These are phyloP conservation scores for Alternaria sp. DNA, from an alignment of 2,329 filamentous ascomycete genomes.

Conservation along the genomic window DNA sequence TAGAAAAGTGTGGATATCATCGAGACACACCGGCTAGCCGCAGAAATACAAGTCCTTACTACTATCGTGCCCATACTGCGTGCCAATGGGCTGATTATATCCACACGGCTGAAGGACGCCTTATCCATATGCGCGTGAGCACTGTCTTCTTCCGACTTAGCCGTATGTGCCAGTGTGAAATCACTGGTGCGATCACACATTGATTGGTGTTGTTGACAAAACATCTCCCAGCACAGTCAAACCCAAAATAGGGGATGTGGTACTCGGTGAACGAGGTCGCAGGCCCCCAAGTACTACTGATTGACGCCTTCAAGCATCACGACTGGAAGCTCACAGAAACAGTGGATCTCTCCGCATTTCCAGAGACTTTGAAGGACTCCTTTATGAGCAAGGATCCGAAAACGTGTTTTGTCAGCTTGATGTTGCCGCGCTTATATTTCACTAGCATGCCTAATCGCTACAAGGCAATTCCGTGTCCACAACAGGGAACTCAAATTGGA, in stretches of 20 bases:
- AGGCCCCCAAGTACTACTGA: neutral
- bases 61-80: neutral
- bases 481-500: conserved; percentile 19
- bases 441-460: conserved; percentile 8
- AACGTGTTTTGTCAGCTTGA: neutral
- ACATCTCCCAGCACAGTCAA: neutral
- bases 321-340: neutral
- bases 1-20: neutral
- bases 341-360: neutral
- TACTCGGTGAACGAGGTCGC: neutral
- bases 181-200: neutral
- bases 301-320: neutral
- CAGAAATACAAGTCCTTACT: neutral
- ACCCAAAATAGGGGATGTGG: too few relatives aligned
- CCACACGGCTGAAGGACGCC: neutral
- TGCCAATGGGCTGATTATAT: neutral
- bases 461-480: conserved; percentile 16
- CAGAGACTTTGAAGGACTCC: neutral
- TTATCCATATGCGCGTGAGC: neutral
- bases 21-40: neutral
- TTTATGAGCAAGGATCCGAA: neutral
- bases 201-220: neutral
- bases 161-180: neutral
- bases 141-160: neutral
- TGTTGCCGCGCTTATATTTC: conserved; percentile 12